phyloP scores from a whole-genome alignment of 1,139 yeast genomes.

The Suhomyces bribrorum region DNA sequence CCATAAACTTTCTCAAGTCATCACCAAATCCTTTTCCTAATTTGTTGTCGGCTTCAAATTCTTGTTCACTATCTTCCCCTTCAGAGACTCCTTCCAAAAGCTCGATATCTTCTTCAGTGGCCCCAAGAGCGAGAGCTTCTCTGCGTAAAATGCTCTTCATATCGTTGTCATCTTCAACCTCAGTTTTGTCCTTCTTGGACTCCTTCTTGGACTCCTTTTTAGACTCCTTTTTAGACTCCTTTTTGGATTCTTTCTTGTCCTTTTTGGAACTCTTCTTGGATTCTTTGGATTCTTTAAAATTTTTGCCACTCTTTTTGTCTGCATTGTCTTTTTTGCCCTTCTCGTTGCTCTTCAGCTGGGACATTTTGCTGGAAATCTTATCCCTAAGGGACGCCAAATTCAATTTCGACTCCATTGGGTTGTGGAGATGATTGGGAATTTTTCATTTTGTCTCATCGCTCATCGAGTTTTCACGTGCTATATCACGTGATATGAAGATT shows the following conservation, averaged over 20 bases:
- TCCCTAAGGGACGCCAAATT: slow-evolving; percentile 58
- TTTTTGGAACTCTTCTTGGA: slow-evolving; percentile 9
- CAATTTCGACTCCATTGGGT: slow-evolving; percentile 36
- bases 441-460: slow-evolving; percentile 12
- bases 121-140: slow-evolving; percentile 71
- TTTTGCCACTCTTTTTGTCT: slow-evolving; percentile 16
- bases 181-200: slow-evolving; percentile 10
- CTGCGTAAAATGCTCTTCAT: slow-evolving; percentile 54
- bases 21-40: slow-evolving; percentile 51
- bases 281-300: slow-evolving; percentile 10
- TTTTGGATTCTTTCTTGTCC: slow-evolving; percentile 5
- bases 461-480: not conserved
- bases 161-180: slow-evolving; percentile 17
- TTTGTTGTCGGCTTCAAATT: slow-evolving; percentile 44
- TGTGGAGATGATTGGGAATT: slow-evolving; percentile 6
- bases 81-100: slow-evolving; percentile 51
- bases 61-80: slow-evolving; percentile 66
- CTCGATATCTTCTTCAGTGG: slow-evolving; percentile 64
- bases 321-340: slow-evolving; percentile 25
- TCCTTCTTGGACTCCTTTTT: slow-evolving; percentile 14
- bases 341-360: slow-evolving; percentile 22
- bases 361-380: slow-evolving; percentile 52
- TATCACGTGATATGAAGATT: slow-evolving; percentile 4
- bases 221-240: slow-evolving; percentile 15
- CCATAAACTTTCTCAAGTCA: slow-evolving; percentile 69